Conservation (phyloP, 257 asterid species). For the Linderniella brevidens region DNA sequence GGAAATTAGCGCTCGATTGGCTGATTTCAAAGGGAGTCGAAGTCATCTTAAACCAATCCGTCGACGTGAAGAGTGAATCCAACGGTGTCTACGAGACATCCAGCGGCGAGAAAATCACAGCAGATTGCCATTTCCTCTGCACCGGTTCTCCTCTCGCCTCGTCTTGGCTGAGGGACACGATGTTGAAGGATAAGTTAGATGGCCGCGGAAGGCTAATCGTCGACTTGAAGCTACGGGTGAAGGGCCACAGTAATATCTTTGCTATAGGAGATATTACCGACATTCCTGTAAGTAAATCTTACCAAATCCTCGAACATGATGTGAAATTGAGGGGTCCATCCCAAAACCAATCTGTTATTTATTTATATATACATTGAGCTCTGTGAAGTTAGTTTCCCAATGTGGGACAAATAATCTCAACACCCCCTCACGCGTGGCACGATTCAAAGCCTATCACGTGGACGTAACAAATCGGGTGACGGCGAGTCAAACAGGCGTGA, state of each 20-base stretch:
- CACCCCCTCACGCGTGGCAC: too few relatives aligned
- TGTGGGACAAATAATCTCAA: too few relatives aligned
- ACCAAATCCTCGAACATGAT: neutral
- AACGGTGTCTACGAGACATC: conserved; percentile 47
- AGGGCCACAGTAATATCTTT: conserved; percentile 44
- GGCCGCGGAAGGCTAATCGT: conserved; percentile 43
- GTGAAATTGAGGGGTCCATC: too few relatives aligned
- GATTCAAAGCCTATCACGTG: too few relatives aligned
- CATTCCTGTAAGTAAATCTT: conserved; percentile 33
- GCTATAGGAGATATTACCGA: conserved; percentile 75
- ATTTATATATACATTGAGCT: too few relatives aligned
- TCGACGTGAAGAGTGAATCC: conserved; percentile 24
- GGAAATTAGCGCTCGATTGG: conserved; percentile 63
- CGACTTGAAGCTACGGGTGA: conserved; percentile 48
- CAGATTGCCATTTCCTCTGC: conserved; percentile 73
- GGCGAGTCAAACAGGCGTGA: too few relatives aligned
- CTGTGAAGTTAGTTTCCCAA: too few relatives aligned
- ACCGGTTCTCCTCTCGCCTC: conserved; percentile 41
- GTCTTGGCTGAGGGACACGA: conserved; percentile 51
- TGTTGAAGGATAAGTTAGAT: conserved; percentile 43
- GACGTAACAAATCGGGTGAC: too few relatives aligned
- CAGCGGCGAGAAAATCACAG: conserved; percentile 47
- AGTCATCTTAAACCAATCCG: conserved; percentile 60
- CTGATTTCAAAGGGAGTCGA: conserved; percentile 53
- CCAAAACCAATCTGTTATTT: too few relatives aligned